Evolutionary conservation across 208 protist genomes (phyloP).

Genomic region (Leishmania tropica): DNA sequence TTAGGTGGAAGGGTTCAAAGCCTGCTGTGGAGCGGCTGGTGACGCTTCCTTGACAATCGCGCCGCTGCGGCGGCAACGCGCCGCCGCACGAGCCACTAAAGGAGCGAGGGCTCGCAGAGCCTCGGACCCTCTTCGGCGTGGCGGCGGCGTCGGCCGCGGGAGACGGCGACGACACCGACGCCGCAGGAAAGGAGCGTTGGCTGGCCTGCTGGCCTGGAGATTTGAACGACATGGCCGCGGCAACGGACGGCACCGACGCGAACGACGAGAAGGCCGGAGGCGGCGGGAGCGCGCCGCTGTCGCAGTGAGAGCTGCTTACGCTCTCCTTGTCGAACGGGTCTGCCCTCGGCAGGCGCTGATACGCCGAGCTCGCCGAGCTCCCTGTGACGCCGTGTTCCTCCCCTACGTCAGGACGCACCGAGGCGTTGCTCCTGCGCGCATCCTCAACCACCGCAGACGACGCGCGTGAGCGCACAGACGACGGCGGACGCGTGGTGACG

Average conservation of each 20-base stretch:
- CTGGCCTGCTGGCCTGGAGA: background rate
- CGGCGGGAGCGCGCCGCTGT: background rate
- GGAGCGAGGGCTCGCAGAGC: background rate
- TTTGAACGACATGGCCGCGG: background rate
- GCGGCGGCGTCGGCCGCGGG: background rate
- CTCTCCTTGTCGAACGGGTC: background rate
- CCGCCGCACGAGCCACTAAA: background rate
- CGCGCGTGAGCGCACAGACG: background rate
- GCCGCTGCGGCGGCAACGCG: background rate
- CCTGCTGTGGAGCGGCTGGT: slow-evolving; percentile 1
- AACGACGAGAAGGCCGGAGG: background rate
- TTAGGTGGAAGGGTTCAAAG: slow-evolving; percentile 23
- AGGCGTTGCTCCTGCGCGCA: background rate
- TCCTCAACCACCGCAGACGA: background rate
- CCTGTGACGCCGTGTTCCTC: no score
- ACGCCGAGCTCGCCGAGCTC: background rate
- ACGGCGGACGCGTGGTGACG: background rate
- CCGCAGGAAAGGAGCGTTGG: background rate
- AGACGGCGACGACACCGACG: background rate
- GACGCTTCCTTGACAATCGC: background rate
- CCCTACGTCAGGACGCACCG: background rate
- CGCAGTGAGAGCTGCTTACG: background rate
- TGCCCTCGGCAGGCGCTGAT: background rate
- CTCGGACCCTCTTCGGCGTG: background rate
- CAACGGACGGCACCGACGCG: background rate